Conservation (phyloP, 78 protist species). For the Speleostelium caveatum region DNA sequence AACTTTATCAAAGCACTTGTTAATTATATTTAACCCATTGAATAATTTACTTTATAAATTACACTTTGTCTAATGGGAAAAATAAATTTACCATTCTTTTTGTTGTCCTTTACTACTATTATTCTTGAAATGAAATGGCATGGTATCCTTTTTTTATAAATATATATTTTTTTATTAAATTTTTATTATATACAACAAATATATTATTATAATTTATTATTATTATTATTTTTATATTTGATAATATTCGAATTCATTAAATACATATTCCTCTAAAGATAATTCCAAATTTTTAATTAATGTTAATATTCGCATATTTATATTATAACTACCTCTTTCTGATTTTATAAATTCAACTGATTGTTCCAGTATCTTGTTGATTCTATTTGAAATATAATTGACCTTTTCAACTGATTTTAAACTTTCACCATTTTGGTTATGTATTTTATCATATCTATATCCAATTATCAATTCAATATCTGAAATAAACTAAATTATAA, state of each 20-base stretch:
- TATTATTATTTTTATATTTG: conserved; percentile 26
- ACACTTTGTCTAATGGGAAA: no score
- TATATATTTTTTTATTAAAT: no score
- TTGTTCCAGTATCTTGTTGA: not conserved
- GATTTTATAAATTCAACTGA: not conserved
- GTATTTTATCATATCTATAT: no score
- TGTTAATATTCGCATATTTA: conserved; percentile 33
- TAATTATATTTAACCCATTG: no score
- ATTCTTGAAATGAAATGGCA: no score
- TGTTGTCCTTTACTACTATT: no score
- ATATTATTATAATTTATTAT: not conserved
- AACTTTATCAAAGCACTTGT: no score
- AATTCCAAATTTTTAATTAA: conserved; percentile 40
- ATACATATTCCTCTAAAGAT: conserved; percentile 51
- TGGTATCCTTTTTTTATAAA: no score
- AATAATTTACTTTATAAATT: no score
- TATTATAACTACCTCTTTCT: not conserved
- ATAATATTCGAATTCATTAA: conserved; percentile 71
- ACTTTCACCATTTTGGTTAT: not conserved
- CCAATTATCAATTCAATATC: conserved; percentile 30
- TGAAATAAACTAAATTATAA: conserved; percentile 1
- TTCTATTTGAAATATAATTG: not conserved
- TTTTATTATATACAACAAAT: no score
- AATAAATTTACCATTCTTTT: no score
- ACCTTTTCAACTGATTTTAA: not conserved